Percentiles rank a stretch among this genome's conserved stretches.
phyloP scores from a whole-genome alignment of 2,329 filamentous ascomycete species.

The Exophiala oligosperma region DNA sequence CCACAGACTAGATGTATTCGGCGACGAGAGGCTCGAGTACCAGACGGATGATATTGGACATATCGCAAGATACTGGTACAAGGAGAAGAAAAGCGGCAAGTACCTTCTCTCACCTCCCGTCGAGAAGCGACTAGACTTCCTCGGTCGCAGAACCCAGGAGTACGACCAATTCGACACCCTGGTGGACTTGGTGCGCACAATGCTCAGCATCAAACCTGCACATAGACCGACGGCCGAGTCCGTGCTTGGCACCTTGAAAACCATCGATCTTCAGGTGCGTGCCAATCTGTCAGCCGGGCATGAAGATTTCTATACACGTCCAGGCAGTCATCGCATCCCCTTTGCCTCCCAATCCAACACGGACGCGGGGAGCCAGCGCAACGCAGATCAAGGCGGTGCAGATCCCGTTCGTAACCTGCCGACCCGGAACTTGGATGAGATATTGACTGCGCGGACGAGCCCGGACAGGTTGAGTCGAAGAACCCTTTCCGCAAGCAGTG shows the following conservation, averaged over 20 bases:
- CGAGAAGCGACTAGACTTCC: neutral
- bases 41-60: neutral
- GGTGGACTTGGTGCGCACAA: neutral
- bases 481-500: no score
- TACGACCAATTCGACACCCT: neutral
- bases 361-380: no score
- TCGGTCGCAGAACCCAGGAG: neutral
- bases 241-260: neutral
- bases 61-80: neutral
- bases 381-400: no score
- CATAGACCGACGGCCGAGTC: neutral
- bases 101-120: neutral
- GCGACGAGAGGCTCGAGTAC: neutral
- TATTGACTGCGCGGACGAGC: no score
- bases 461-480: no score
- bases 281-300: neutral
- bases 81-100: neutral
- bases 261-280: neutral
- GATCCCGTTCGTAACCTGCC: no score
- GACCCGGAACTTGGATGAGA: no score
- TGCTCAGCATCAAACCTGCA: neutral
- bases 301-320: neutral
- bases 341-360: neutral
- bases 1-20: neutral
- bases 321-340: neutral